Evolutionary conservation across 2,329 filamentous ascomycete genomes (phyloP).

Genomic region (Colletotrichum magnum): DNA sequence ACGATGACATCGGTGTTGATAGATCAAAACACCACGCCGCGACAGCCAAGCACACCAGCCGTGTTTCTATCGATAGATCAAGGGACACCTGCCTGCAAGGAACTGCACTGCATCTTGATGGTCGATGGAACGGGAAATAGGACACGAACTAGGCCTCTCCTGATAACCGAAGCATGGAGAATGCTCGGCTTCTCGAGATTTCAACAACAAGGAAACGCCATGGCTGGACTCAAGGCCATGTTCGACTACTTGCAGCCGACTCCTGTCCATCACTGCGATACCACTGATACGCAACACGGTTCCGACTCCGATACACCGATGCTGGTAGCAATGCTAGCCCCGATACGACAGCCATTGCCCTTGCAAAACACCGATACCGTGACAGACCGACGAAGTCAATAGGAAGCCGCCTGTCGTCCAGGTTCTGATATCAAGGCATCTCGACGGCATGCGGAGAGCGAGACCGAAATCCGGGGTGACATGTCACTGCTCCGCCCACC

Average conservation of each 20-base stretch:
- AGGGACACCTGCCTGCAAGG: constrained; percentile 6
- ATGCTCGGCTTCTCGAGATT: constrained; percentile 9
- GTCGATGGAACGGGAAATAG: neutral
- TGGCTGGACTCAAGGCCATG: neutral
- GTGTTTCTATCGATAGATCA: constrained; percentile 1
- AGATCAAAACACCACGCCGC: constrained; percentile 6
- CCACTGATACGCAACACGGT: neutral
- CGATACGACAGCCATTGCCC: neutral
- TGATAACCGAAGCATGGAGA: neutral
- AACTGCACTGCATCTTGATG: neutral
- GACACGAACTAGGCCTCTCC: neutral
- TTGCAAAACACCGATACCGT: neutral
- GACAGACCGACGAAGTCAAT: neutral
- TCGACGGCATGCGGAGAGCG: constrained; percentile 1
- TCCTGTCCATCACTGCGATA: neutral
- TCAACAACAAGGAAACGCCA: neutral
- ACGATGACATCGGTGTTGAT: no score
- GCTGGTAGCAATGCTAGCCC: neutral
- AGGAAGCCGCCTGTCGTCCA: neutral
- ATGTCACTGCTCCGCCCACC: constrained; percentile 7
- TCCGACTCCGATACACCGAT: constrained; percentile 17
- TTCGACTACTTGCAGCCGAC: neutral
- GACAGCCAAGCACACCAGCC: neutral
- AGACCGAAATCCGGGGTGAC: constrained; percentile 11
- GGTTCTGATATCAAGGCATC: neutral